phyloP scores from a whole-genome alignment of 1,284 basidiomycete genomes.

The Apiotrichum laibachii region DNA sequence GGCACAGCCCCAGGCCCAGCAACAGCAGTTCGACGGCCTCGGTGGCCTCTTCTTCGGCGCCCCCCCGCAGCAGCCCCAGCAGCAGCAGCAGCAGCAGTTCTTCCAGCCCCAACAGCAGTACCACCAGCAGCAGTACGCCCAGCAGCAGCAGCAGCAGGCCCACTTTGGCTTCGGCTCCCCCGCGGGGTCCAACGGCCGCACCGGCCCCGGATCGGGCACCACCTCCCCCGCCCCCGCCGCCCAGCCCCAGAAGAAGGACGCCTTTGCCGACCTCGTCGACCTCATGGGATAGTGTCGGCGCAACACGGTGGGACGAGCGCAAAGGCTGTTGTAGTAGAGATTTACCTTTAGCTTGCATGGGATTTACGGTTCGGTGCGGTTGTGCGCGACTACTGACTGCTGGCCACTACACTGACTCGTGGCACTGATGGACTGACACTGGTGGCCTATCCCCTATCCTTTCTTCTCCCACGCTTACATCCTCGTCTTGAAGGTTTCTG shows the following conservation, averaged over 20 bases:
- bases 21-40: slow-evolving; percentile 7
- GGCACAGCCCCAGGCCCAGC: slow-evolving; percentile 10
- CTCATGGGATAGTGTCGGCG: slow-evolving; percentile 33
- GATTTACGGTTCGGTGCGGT: not conserved
- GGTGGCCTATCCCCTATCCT: too few relatives aligned
- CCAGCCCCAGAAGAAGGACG: slow-evolving; percentile 45
- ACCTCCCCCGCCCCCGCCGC: slow-evolving; percentile 17
- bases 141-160: slow-evolving; percentile 15
- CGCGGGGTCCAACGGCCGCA: slow-evolving; percentile 7
- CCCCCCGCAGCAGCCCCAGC: not conserved
- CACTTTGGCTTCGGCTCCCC: slow-evolving; percentile 19
- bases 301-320: not conserved
- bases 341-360: slow-evolving; percentile 1
- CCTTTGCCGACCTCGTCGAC: slow-evolving; percentile 51
- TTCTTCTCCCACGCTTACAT: too few relatives aligned
- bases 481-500: too few relatives aligned
- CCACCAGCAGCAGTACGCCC: slow-evolving; percentile 10
- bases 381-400: not conserved
- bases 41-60: too few relatives aligned
- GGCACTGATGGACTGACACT: too few relatives aligned
- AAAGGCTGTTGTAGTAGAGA: not conserved
- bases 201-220: not conserved
- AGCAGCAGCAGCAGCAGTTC: slow-evolving; percentile 14
- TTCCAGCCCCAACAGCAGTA: slow-evolving; percentile 7
- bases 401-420: too few relatives aligned